phyloP scores from a whole-genome alignment of 441 rosid genomes.

The Adansonia grandidieri region DNA sequence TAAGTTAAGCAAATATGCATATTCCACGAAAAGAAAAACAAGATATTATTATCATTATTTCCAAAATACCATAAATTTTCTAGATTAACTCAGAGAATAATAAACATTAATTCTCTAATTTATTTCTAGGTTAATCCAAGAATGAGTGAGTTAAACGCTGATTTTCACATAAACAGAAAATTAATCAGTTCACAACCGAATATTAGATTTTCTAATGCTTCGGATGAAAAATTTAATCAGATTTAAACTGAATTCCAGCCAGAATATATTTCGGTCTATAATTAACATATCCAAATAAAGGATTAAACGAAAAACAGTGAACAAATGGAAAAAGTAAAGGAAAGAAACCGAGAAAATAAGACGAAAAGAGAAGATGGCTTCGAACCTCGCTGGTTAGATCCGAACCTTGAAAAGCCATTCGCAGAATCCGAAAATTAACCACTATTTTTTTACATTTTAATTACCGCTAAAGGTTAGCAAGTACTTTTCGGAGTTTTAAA shows the following conservation, averaged over 20 bases:
- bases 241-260: background rate
- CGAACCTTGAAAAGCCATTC: constrained; percentile 68
- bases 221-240: background rate
- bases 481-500: background rate
- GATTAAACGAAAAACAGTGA: background rate
- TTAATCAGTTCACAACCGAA: background rate
- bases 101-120: background rate
- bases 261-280: background rate
- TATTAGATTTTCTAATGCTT: background rate
- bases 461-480: background rate
- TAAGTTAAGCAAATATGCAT: background rate
- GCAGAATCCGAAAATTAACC: too few species aligned
- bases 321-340: background rate
- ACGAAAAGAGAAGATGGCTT: background rate
- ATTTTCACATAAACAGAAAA: constrained; percentile 9
- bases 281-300: background rate
- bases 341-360: background rate
- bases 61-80: background rate
- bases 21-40: background rate
- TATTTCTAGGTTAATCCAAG: background rate
- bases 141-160: background rate
- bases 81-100: background rate
- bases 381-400: constrained; percentile 52
- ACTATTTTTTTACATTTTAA: background rate
- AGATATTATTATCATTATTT: background rate